Evolutionary conservation across 768 basidiomycete genomes (phyloP), one percentile per base, ranked within the genome.

Genomic region (Imleria badia): DNA sequence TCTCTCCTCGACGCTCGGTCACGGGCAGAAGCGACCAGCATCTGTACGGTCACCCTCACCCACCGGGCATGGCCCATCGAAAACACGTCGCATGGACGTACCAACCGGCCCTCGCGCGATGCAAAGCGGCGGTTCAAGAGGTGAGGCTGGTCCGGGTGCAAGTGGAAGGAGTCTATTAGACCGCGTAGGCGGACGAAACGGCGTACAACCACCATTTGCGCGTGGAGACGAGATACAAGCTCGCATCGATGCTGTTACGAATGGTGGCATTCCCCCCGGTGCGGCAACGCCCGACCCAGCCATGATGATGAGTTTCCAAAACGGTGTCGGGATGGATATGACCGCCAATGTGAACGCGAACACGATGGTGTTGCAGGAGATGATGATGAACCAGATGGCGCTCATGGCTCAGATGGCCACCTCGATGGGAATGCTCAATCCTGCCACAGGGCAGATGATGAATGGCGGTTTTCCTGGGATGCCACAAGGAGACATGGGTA

Each of bases 341-440:
- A 73, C 44, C 66, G 70, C 39, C 81, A 87, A 81, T 36, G 59
- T 52, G 85, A 91, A 66, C 72, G 52, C 79, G 43, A 91, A 86
- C 62, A 86, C 88, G 38, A 60, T 90, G 56, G 73, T 87, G 72
- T 71, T 95, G 61, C 93, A 94, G 71, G 92, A 92, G 67, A 87
- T 94, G 81, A 86, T 94, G 84, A 86, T 90, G 82, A 89, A 82
- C 69, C 88, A 94, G 68, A 91, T 92, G 89, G 87, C 91, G 26
- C 78, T 95, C 65, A 94, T 95, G 94, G 85, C 89, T 51, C 92
- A 94, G 73, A 90, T 96, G 85, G 89, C 90, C 39, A 79, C 84
- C 30, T 85, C 83, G 34, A 87, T 93, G 82, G 89, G 86, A 29
- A 86, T 92, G 69, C 78, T 90, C 60, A 83, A 81, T 61, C 81